Evolutionary conservation across 768 basidiomycete genomes (phyloP).

Genomic region (Xerocomellus amylosporus): DNA sequence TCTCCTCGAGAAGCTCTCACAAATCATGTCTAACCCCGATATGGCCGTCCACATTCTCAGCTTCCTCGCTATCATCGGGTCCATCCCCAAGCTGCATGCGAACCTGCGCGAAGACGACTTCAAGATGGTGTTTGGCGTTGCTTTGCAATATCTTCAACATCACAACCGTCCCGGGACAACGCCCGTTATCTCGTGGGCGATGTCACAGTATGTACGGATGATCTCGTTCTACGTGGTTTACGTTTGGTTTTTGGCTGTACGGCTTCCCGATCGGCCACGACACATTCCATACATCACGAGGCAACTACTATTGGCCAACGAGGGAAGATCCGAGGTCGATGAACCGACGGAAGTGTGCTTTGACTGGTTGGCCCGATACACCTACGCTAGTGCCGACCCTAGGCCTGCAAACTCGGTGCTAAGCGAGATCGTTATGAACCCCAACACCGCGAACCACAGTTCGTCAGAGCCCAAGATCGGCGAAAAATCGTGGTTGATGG

Average conservation of each 20-base stretch:
- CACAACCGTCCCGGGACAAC: conserved; percentile 69
- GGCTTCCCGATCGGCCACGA: conserved; percentile 72
- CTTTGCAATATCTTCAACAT: conserved; percentile 88
- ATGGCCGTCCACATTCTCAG: conserved; percentile 97
- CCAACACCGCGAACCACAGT: conserved; percentile 32
- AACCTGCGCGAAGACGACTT: conserved; percentile 92
- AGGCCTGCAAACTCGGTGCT: conserved; percentile 78
- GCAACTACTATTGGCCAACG: conserved; percentile 83
- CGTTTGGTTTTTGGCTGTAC: conserved; percentile 89
- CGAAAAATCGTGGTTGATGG: conserved; percentile 84
- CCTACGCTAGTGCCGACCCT: conserved; percentile 92
- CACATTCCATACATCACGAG: conserved; percentile 85
- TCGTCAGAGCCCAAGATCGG: conserved; percentile 40
- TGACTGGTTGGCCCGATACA: conserved; percentile 94
- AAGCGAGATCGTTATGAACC: conserved; percentile 73
- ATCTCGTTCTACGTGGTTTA: conserved; percentile 91
- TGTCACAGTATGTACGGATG: conserved; percentile 88
- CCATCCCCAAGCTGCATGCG: conserved; percentile 71
- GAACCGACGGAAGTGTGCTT: conserved; percentile 95
- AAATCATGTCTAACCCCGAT: conserved; percentile 91
- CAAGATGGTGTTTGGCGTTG: conserved; percentile 92
- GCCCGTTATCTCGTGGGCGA: conserved; percentile 71
- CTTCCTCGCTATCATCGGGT: conserved; percentile 84
- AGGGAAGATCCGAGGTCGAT: conserved; percentile 69
- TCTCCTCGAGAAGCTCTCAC: conserved; percentile 83